phyloP scores from a whole-genome alignment of 768 basidiomycete genomes.

The Calvatia gigantea region DNA sequence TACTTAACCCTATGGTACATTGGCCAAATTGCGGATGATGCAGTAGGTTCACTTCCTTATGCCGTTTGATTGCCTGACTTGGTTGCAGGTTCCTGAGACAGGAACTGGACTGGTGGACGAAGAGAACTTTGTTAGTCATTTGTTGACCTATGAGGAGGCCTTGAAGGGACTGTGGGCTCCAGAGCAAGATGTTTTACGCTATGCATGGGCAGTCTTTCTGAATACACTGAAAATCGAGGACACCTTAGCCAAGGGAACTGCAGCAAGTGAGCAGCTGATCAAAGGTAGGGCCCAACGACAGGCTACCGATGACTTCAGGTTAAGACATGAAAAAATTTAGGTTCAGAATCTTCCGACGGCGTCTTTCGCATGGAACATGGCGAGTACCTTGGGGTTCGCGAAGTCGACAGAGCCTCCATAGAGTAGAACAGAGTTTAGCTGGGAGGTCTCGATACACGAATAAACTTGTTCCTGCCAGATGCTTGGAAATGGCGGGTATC shows the following conservation, averaged over 20 bases:
- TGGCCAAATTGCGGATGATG: conserved; percentile 47
- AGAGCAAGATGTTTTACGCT: conserved; percentile 32
- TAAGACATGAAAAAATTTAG: neutral
- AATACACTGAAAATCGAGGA: conserved; percentile 17
- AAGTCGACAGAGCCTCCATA: neutral
- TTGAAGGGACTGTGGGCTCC: conserved; percentile 22
- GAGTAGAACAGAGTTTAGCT: too few relatives aligned
- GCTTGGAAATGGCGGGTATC: too few relatives aligned
- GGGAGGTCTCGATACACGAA: too few relatives aligned
- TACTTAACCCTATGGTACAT: conserved; percentile 56
- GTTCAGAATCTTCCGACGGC: neutral
- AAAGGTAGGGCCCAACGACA: neutral
- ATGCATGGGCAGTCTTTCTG: conserved; percentile 36
- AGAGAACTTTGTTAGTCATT: conserved; percentile 38
- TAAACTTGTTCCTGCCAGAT: too few relatives aligned
- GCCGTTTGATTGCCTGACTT: neutral
- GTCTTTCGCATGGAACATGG: neutral
- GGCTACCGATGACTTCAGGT: neutral
- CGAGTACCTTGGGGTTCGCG: neutral
- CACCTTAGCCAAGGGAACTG: neutral
- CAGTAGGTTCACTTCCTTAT: conserved; percentile 32
- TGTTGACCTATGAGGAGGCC: conserved; percentile 43
- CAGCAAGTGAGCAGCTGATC: neutral
- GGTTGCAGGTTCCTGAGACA: conserved; percentile 36
- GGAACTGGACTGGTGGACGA: conserved; percentile 62